Percentiles rank a stretch among this genome's conserved stretches.
phyloP scores from a whole-genome alignment of 2,329 filamentous ascomycete genomes.

The Knoxdaviesia capensis region DNA sequence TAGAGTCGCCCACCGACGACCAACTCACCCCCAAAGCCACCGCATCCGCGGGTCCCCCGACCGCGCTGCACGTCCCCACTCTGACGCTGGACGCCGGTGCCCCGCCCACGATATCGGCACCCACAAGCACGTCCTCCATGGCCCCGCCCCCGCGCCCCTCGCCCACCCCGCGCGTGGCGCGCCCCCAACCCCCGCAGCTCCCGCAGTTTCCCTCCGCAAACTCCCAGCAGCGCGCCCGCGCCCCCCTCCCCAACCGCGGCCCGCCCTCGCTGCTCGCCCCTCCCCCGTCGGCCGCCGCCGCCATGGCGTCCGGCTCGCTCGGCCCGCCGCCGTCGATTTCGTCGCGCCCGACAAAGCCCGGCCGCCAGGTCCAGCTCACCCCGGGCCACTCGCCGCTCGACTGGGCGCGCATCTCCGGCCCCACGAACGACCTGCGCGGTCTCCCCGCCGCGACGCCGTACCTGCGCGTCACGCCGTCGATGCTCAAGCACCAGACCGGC shows the following conservation, averaged over 20 bases:
- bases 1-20: conserved; percentile 9
- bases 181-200: conserved; percentile 13
- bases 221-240: conserved; percentile 28
- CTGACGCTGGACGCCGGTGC: conserved; percentile 21
- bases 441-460: conserved; percentile 29
- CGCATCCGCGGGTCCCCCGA: conserved; percentile 7
- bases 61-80: conserved; percentile 17
- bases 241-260: conserved; percentile 21
- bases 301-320: conserved; percentile 16
- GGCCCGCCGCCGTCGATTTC: conserved; percentile 34
- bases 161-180: conserved; percentile 9
- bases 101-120: not conserved
- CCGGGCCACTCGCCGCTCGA: conserved; percentile 89
- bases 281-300: conserved; percentile 19
- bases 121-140: conserved; percentile 4
- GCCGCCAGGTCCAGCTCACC: conserved; percentile 57
- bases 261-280: conserved; percentile 10
- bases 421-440: conserved; percentile 46
- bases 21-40: conserved; percentile 32
- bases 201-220: conserved; percentile 28
- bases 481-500: conserved; percentile 61
- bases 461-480: conserved; percentile 62
- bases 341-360: conserved; percentile 31
- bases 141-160: conserved; percentile 10
- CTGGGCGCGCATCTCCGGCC: conserved; percentile 65